These are phyloP conservation scores for Tricholoma matsutake DNA, from an alignment of 768 basidiomycete species.

Conservation along the genomic window DNA sequence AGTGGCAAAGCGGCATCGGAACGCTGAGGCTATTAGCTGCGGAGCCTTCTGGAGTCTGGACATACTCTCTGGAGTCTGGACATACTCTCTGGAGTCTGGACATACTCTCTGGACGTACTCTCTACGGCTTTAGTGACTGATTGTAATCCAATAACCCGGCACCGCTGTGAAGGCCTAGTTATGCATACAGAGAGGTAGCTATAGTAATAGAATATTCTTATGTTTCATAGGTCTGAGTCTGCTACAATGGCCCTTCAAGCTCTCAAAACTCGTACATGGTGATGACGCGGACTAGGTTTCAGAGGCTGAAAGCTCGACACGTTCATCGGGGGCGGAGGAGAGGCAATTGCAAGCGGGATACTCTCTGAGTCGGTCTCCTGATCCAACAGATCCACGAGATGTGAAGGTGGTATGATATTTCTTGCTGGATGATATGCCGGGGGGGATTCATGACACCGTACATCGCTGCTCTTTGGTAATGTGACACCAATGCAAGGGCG, in stretches of 20 bases:
- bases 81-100: no score
- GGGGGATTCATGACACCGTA: not conserved
- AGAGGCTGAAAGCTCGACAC: conserved; percentile 8
- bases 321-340: not conserved
- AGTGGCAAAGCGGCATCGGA: no score
- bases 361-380: conserved; percentile 1
- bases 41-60: no score
- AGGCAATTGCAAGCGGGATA: not conserved
- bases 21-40: no score
- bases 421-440: conserved; percentile 7
- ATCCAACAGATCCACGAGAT: conserved; percentile 22
- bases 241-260: not conserved
- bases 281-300: conserved; percentile 15
- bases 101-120: no score
- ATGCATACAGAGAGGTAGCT: not conserved
- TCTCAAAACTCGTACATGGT: not conserved
- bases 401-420: conserved; percentile 26
- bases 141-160: no score
- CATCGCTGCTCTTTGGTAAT: not conserved
- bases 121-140: no score
- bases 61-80: no score
- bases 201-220: not conserved
- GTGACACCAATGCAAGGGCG: conserved; percentile 5
- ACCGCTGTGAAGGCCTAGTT: not conserved
- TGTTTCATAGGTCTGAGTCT: not conserved